Evolutionary conservation across 2,329 filamentous ascomycete genomes (phyloP), one percentile per base, ranked within the genome.

Genomic region (Coniochaeta sp.): DNA sequence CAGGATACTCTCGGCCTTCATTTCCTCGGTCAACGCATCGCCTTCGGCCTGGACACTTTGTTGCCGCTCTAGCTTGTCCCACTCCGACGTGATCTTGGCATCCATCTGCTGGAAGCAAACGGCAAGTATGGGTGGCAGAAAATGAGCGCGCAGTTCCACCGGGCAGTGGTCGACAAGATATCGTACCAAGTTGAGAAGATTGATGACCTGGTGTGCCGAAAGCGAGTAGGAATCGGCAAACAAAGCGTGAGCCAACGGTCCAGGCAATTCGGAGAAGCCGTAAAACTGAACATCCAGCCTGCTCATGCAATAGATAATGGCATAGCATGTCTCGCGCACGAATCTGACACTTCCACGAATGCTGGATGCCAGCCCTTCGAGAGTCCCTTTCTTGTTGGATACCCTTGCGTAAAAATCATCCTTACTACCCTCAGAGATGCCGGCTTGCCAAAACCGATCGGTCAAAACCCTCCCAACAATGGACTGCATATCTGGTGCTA

Each of bases 391-490:
- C 60, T 95, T 96, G 34, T 91, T 89, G 60, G 91, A 86, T 1
- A 99, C 93, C 44, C 91, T 86, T 34, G 91, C 90, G 73, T 97
- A 98, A 71, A 99, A 99, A 61, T 98, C 93, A 64, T 98, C 95
- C 71, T 95, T 92, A 67, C 91, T 98, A 28, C 96, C 95, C 63
- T 89, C 90, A 0, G 95, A 98, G 58, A 99, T 99, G 11, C 95
- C 95, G 7, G 93, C 91, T 78, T 99, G 95, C 95, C 95, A 99
- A 72, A 99, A 99, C 26, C 95, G 84, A 73, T 99, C 95, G 16
- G 92, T 96, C 24, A 99, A 77, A 22, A 98, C 91, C 24, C 90
- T 85, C 50, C 86, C 84, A 43, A 98, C 89, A 58, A 96, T 85
- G 6, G 82, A 77, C 61, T 87, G 87, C 79, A 96, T 88, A 47